These are phyloP conservation scores for Mycena vulgaris DNA, from an alignment of 768 basidiomycete genomes.

Conservation along the genomic window DNA sequence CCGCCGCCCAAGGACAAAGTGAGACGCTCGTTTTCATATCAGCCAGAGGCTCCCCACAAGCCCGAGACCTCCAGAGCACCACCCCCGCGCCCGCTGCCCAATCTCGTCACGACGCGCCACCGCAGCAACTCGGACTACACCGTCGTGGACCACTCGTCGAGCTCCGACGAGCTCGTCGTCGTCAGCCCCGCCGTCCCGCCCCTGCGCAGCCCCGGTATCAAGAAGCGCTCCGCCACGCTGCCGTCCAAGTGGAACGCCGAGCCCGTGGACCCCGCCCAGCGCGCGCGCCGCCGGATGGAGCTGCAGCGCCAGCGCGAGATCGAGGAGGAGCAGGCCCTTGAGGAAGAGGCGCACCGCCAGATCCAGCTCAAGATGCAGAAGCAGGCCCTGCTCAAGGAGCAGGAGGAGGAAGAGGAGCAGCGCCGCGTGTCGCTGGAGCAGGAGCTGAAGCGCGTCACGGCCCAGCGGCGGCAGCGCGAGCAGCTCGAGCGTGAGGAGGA, in stretches of 20 bases:
- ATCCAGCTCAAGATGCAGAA: slow-evolving; percentile 58
- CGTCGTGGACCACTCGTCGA: slow-evolving; percentile 54
- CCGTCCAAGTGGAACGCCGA: slow-evolving; percentile 37
- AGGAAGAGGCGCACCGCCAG: slow-evolving; percentile 63
- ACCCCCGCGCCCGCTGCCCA: slow-evolving; percentile 40
- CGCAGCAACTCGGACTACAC: slow-evolving; percentile 60
- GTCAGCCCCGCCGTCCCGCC: slow-evolving; percentile 38
- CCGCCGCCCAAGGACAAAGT: slow-evolving; percentile 63
- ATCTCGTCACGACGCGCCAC: slow-evolving; percentile 43
- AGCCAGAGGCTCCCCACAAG: slow-evolving; percentile 16
- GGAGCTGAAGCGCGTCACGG: slow-evolving; percentile 56
- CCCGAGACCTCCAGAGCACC: slow-evolving; percentile 23
- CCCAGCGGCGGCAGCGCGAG: slow-evolving; percentile 56
- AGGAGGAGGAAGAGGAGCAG: slow-evolving; percentile 60
- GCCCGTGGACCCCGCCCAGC: slow-evolving; percentile 38
- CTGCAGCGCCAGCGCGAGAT: slow-evolving; percentile 50
- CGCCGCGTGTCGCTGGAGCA: slow-evolving; percentile 56
- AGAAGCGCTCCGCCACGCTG: slow-evolving; percentile 34
- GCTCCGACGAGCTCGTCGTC: slow-evolving; percentile 49
- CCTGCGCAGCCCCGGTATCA: slow-evolving; percentile 27
- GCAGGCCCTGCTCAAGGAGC: slow-evolving; percentile 57
- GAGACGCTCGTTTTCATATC: slow-evolving; percentile 37
- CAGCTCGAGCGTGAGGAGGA: slow-evolving; percentile 62
- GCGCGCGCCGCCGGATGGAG: slow-evolving; percentile 43
- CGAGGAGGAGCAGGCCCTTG: slow-evolving; percentile 60